Conservation (phyloP, 2,329 filamentous ascomycete species). For the Microdochium paspali region DNA sequence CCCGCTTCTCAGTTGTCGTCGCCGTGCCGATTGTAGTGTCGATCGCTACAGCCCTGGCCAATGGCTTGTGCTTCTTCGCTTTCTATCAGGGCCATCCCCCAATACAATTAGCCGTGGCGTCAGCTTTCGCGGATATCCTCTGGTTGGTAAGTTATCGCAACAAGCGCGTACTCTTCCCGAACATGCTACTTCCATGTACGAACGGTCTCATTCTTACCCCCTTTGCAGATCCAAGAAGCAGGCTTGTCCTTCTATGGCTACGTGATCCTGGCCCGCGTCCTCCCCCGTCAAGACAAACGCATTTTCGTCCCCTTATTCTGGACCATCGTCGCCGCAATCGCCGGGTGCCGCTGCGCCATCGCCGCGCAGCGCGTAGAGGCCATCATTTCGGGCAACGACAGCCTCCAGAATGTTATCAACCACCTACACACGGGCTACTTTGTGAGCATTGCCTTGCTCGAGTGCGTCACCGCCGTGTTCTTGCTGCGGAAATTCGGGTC, state of each 20-base stretch:
- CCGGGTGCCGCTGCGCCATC: slow-evolving; percentile 34
- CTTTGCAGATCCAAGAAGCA: slow-evolving; percentile 35
- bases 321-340: slow-evolving; percentile 42
- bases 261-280: slow-evolving; percentile 39
- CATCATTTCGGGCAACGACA: slow-evolving; percentile 14
- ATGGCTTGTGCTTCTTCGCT: slow-evolving; percentile 32
- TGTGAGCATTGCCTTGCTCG: slow-evolving; percentile 26
- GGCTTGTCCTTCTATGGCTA: slow-evolving; percentile 39
- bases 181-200: background rate
- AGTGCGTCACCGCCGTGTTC: slow-evolving; percentile 28
- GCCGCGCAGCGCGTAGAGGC: slow-evolving; percentile 18
- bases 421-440: slow-evolving; percentile 32
- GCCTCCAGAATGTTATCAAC: slow-evolving; percentile 21
- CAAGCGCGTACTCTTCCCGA: background rate
- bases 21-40: slow-evolving; percentile 29
- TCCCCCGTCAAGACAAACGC: slow-evolving; percentile 28
- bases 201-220: no score
- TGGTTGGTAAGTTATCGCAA: slow-evolving; percentile 31
- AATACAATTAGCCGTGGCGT: slow-evolving; percentile 21
- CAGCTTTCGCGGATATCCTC: slow-evolving; percentile 25
- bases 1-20: slow-evolving; percentile 24
- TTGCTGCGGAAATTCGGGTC: slow-evolving; percentile 25
- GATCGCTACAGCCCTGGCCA: slow-evolving; percentile 26
- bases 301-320: slow-evolving; percentile 46
- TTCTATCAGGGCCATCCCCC: slow-evolving; percentile 22